Percentiles rank a stretch among this genome's conserved stretches.
Evolutionary conservation across 1,284 basidiomycete genomes (phyloP).

Genomic region (Trichosporon sp.): DNA sequence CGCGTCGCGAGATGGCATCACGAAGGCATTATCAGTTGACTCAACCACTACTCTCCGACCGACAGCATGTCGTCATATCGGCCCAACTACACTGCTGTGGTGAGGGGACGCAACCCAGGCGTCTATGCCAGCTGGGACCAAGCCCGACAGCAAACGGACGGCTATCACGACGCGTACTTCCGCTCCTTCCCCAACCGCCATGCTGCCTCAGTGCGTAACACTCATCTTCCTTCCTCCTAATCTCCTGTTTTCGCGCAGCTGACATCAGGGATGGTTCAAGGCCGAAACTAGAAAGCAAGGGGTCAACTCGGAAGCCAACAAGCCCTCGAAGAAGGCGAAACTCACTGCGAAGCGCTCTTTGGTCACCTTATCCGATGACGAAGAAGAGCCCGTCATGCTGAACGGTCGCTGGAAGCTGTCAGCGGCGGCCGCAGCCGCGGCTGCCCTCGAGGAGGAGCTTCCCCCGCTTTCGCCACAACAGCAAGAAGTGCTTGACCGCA

Average conservation of each 20-base stretch:
- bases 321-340: background rate
- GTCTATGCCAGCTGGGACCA: background rate
- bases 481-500: conserved; percentile 65
- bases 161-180: background rate
- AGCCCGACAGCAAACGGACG: background rate
- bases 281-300: background rate
- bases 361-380: background rate
- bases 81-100: background rate
- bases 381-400: background rate
- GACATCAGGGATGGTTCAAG: background rate
- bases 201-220: background rate
- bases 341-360: background rate
- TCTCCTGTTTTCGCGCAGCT: background rate
- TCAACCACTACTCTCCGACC: background rate
- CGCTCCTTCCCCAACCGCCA: background rate
- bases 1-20: background rate
- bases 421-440: background rate
- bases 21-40: background rate
- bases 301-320: background rate
- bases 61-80: background rate
- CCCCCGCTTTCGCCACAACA: conserved; percentile 55
- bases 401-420: background rate
- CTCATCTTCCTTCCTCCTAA: background rate
- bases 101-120: background rate
- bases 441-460: conserved; percentile 37